Conservation (phyloP, 345 rosid genomes). For the Rhodomyrtus tomentosa region DNA sequence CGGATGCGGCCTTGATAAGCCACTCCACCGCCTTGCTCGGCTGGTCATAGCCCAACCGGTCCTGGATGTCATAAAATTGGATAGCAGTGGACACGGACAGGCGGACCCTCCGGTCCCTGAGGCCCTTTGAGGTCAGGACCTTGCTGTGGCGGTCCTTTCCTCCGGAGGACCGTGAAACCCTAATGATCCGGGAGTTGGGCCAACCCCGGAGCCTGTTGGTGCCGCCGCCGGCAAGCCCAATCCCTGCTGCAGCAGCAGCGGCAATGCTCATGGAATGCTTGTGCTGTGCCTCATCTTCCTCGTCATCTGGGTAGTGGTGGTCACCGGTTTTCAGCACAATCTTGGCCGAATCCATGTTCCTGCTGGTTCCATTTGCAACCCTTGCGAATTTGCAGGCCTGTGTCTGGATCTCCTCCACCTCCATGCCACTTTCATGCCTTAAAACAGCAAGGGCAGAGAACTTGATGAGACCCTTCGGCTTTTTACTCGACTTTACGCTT, state of each 20-base stretch:
- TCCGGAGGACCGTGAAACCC: conserved; percentile 96
- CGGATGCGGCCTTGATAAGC: conserved; percentile 83
- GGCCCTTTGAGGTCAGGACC: conserved; percentile 87
- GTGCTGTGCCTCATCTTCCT: conserved; percentile 34
- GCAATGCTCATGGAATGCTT: conserved; percentile 19
- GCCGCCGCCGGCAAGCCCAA: not conserved
- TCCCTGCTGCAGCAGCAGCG: conserved; percentile 12
- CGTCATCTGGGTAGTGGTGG: conserved; percentile 37
- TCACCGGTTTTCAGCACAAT: conserved; percentile 5
- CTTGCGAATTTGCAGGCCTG: conserved; percentile 50
- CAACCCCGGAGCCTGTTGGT: conserved; percentile 43
- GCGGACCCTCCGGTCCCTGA: conserved; percentile 82
- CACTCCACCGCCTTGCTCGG: conserved; percentile 98
- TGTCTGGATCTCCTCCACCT: conserved; percentile 62
- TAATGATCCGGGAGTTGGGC: conserved; percentile 75
- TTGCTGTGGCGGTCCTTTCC: conserved; percentile 99
- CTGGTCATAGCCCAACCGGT: conserved; percentile 88
- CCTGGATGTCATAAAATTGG: conserved; percentile 91
- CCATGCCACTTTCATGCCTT: conserved; percentile 86
- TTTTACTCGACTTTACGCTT: not conserved
- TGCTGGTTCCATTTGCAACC: conserved; percentile 33
- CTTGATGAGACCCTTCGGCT: not conserved
- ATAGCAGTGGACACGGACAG: conserved; percentile 86
- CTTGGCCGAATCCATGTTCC: conserved; percentile 18
- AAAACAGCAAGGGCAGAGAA: not conserved